These are phyloP conservation scores for Acer yangbiense DNA, from an alignment of 345 rosid genomes.

Conservation along the genomic window DNA sequence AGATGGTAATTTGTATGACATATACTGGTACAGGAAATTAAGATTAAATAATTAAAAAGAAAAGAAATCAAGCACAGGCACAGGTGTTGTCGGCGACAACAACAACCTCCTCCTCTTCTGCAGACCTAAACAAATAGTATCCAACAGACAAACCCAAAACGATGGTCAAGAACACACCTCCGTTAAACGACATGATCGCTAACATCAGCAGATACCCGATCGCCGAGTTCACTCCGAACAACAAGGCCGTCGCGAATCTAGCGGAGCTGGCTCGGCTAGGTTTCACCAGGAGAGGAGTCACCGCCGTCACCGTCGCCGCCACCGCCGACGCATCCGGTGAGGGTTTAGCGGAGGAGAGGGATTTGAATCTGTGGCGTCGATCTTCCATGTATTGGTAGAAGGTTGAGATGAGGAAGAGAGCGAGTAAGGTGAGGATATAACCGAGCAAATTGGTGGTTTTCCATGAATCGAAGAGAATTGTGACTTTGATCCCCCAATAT, in stretches of 20 bases:
- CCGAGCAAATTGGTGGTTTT: constrained; percentile 57
- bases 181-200: constrained; percentile 83
- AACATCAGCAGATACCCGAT: constrained; percentile 77
- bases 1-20: not conserved
- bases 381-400: constrained; percentile 72
- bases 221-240: constrained; percentile 66
- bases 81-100: constrained; percentile 41
- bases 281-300: constrained; percentile 44
- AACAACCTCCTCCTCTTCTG: constrained; percentile 33
- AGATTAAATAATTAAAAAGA: too few relatives aligned
- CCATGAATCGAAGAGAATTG: constrained; percentile 71
- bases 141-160: constrained; percentile 68
- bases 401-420: constrained; percentile 59
- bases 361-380: constrained; percentile 51
- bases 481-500: constrained; percentile 72
- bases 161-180: constrained; percentile 72
- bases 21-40: not conserved
- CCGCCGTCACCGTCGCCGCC: constrained; percentile 19
- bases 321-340: constrained; percentile 12
- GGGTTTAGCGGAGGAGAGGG: constrained; percentile 30
- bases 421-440: constrained; percentile 63
- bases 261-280: constrained; percentile 23
- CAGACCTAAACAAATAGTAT: constrained; percentile 51
- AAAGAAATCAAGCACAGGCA: constrained; percentile 51
- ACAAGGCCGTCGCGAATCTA: constrained; percentile 39